phyloP scores from a whole-genome alignment of 2,329 filamentous ascomycete species.

The Talaromyces albobiverticillius region DNA sequence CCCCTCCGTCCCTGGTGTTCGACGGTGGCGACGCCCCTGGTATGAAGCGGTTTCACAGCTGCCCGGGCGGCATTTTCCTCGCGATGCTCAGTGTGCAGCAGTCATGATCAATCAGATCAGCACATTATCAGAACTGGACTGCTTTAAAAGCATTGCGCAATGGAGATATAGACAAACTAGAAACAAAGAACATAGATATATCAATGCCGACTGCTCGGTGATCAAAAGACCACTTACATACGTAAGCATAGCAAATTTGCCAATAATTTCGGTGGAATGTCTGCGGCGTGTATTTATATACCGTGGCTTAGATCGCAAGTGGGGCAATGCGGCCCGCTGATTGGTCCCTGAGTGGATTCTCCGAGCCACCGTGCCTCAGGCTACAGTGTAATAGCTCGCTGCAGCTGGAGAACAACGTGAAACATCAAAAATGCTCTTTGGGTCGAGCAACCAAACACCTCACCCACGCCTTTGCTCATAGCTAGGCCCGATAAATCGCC shows the following conservation, averaged over 20 bases:
- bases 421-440: not conserved
- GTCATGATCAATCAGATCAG: not conserved
- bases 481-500: not conserved
- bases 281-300: too few relatives aligned
- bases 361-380: not conserved
- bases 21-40: slow-evolving; percentile 3
- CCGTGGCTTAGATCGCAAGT: slow-evolving; percentile 13
- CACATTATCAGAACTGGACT: not conserved
- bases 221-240: too few relatives aligned
- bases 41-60: slow-evolving; percentile 11
- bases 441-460: not conserved
- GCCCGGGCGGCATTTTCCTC: not conserved
- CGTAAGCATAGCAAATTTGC: too few relatives aligned
- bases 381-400: not conserved
- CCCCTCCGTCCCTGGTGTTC: not conserved
- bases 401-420: slow-evolving; percentile 4
- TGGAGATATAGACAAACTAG: not conserved
- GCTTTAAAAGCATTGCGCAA: not conserved
- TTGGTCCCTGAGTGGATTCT: not conserved
- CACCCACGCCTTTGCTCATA: not conserved
- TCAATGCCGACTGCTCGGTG: too few relatives aligned
- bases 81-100: not conserved
- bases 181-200: not conserved
- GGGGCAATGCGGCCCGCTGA: not conserved
- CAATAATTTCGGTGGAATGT: too few relatives aligned